These are phyloP conservation scores for Trypethelium eluteriae DNA, from an alignment of 495 filamentous ascomycete genomes.

Conservation along the genomic window DNA sequence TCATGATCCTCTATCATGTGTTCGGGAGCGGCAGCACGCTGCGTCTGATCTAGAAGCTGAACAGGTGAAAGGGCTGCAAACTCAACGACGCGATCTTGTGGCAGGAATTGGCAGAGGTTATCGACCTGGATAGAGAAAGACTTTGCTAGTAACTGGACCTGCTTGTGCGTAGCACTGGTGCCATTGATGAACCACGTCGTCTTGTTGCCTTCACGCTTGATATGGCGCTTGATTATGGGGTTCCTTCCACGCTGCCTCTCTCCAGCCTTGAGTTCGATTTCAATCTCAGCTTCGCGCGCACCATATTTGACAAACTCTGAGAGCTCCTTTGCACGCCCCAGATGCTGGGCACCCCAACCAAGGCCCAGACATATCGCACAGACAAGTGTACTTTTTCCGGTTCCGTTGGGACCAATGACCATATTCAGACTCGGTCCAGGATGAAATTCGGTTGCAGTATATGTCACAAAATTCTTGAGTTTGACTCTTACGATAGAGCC, in stretches of 20 bases:
- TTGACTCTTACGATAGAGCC: constrained; percentile 86
- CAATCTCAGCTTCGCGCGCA: constrained; percentile 64
- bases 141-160: constrained; percentile 56
- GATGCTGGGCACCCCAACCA: constrained; percentile 63
- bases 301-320: constrained; percentile 94
- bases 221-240: constrained; percentile 62
- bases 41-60: constrained; percentile 79
- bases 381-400: constrained; percentile 94
- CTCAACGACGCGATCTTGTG: constrained; percentile 91
- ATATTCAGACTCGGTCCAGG: constrained; percentile 93
- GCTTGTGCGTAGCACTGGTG: constrained; percentile 46
- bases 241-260: constrained; percentile 47
- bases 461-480: constrained; percentile 90
- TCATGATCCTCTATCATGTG: constrained; percentile 76
- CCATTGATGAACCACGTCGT: constrained; percentile 66
- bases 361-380: constrained; percentile 94
- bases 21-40: constrained; percentile 73
- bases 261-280: constrained; percentile 72
- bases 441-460: constrained; percentile 78
- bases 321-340: constrained; percentile 79
- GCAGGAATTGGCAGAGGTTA: constrained; percentile 95
- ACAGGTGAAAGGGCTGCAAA: constrained; percentile 79
- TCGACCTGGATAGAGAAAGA: constrained; percentile 84
- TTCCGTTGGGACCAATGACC: constrained; percentile 97
- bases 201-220: constrained; percentile 74